These are phyloP conservation scores for Cynanchum wilfordii DNA, from an alignment of 257 asterid genomes.

Conservation along the genomic window DNA sequence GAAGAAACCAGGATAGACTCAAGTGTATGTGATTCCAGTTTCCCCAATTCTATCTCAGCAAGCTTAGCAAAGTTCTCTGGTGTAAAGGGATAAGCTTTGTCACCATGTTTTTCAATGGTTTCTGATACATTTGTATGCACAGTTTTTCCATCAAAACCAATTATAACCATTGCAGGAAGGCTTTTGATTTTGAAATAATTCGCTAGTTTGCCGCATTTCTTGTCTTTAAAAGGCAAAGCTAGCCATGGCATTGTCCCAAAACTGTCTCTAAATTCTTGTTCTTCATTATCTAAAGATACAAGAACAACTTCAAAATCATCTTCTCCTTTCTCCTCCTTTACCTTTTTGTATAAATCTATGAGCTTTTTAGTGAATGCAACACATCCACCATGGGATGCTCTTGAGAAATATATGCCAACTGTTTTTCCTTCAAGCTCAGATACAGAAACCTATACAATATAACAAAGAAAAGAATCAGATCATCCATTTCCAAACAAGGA, in stretches of 20 bases:
- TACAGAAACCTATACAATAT: slow-evolving; percentile 17
- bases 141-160: slow-evolving; percentile 36
- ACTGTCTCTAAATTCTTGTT: slow-evolving; percentile 17
- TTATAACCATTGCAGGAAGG: slow-evolving; percentile 22
- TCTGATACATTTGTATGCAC: slow-evolving; percentile 24
- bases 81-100: slow-evolving; percentile 30
- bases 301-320: slow-evolving; percentile 26
- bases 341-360: slow-evolving; percentile 19
- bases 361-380: slow-evolving; percentile 19
- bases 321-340: slow-evolving; percentile 9
- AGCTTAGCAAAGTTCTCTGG: slow-evolving; percentile 18
- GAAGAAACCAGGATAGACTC: slow-evolving; percentile 26
- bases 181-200: slow-evolving; percentile 21
- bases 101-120: slow-evolving; percentile 30
- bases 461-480: neutral
- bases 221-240: slow-evolving; percentile 32
- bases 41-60: slow-evolving; percentile 22
- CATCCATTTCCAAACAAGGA: neutral
- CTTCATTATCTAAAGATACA: slow-evolving; percentile 23
- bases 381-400: slow-evolving; percentile 16
- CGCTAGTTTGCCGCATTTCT: slow-evolving; percentile 17
- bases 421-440: slow-evolving; percentile 34
- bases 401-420: slow-evolving; percentile 22
- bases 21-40: slow-evolving; percentile 28
- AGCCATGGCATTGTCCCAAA: slow-evolving; percentile 31